Conservation (phyloP, 768 basidiomycete species). For the Podaxis sp. region DNA sequence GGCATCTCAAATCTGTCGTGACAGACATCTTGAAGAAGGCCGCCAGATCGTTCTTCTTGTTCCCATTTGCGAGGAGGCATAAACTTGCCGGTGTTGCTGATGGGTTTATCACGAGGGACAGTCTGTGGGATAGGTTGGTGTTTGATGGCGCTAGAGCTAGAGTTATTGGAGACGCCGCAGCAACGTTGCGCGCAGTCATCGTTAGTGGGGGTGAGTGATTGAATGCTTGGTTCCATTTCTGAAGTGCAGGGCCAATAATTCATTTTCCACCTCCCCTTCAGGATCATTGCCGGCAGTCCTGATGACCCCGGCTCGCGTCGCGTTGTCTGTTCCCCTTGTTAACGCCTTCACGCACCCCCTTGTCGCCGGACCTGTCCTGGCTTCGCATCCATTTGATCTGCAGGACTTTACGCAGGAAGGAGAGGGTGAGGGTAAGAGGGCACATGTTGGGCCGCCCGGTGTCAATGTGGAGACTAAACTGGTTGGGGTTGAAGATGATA, state of each 20-base stretch:
- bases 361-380: conserved; percentile 76
- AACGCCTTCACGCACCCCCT: conserved; percentile 60
- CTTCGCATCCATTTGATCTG: conserved; percentile 82
- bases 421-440: conserved; percentile 31
- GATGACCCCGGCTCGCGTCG: conserved; percentile 66
- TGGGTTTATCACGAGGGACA: conserved; percentile 76
- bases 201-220: conserved; percentile 64
- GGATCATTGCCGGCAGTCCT: conserved; percentile 48
- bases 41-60: conserved; percentile 52
- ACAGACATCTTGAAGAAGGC: conserved; percentile 54
- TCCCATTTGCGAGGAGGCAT: conserved; percentile 72
- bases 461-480: conserved; percentile 85
- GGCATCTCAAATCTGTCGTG: conserved; percentile 58
- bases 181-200: conserved; percentile 64
- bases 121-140: conserved; percentile 82
- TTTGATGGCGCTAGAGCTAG: conserved; percentile 66
- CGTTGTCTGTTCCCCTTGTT: conserved; percentile 76
- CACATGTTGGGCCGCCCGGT: conserved; percentile 76
- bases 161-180: conserved; percentile 59
- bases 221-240: background rate
- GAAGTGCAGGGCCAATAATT: conserved; percentile 4
- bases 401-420: conserved; percentile 58
- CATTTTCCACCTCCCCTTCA: conserved; percentile 22
- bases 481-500: conserved; percentile 61
- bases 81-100: conserved; percentile 68